Evolutionary conservation across 176 grass and related monocot genomes (phyloP), one percentile per base, ranked within the genome.

Genomic region (Bromus sterilis): DNA sequence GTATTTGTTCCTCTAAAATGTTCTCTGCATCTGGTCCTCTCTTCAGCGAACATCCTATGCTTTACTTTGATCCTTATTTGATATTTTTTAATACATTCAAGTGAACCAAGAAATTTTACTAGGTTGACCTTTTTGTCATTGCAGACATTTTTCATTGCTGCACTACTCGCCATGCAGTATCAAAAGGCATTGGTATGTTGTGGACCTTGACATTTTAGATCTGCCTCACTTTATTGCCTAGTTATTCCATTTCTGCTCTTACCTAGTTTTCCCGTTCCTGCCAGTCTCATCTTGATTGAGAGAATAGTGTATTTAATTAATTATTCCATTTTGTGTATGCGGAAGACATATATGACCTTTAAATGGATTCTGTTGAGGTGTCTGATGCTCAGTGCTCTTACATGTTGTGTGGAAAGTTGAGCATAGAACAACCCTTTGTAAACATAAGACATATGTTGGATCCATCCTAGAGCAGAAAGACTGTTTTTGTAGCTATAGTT

Each of bases 131-230:
- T 78, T 66, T 61, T 87, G 9, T 78, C 74, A 62, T 89, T 53
- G 75, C 90, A 98, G 96, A 98, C 96, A 39, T 98, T 98, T 86
- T 98, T 98, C 59, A 98, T 98, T 67, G 93, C 90, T 62, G 96
- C 96, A 75, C 75, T 95, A 62, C 90, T 95, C 25, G 96, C 93
- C 14, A 98, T 98, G 96, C 90, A 98, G 82, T 98, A 98, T 84
- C 89, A 98, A 77, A 98, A 81, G 62, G 89, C 84, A 78, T 66
- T 95, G 93, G 93, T 98, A 89, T 9, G 88, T 78, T 36, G 8
- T 48, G 44, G 41, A 9, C 78, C 11, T 32, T 68, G 12, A n/a
- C 46, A 77, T 81, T 81, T 77, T 64, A 57, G 10, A 30, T 73
- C 1, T 44, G 5, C 71, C 35, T 42, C 26, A 25, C 30, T 56